A percentile compares a stretch with the other conserved stretches of the same genome.
phyloP scores from a whole-genome alignment of 495 filamentous ascomycete genomes.

The Tuber borchii region DNA sequence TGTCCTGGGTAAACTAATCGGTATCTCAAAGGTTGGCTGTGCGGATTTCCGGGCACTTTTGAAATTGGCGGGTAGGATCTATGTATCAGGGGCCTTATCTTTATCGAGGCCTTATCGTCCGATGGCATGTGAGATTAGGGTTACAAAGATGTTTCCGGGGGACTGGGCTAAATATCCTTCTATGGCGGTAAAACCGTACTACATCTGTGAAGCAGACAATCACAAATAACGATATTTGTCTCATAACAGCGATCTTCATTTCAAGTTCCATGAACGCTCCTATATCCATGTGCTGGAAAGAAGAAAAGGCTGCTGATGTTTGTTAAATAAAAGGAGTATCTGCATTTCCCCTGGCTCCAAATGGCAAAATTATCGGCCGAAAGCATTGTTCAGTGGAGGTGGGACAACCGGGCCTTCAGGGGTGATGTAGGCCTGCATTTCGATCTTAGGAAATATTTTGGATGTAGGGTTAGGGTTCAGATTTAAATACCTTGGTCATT shows the following conservation, averaged over 20 bases:
- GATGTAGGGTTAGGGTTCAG: not conserved
- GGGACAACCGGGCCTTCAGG: conserved; percentile 68
- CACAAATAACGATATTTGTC: not conserved
- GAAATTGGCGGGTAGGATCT: not conserved
- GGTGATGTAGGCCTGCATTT: conserved; percentile 71
- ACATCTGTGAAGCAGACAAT: not conserved
- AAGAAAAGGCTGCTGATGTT: not conserved
- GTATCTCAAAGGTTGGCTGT: not conserved
- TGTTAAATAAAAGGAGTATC: not conserved
- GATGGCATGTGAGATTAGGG: not conserved
- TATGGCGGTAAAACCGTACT: not conserved
- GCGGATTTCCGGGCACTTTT: not conserved
- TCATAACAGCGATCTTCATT: not conserved
- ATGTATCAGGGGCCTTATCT: not conserved
- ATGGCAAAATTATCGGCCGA: conserved; percentile 31
- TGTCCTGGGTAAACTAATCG: too few relatives aligned
- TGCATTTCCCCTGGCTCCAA: not conserved
- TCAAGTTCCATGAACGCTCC: not conserved
- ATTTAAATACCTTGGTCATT: conserved; percentile 64
- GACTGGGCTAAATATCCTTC: not conserved
- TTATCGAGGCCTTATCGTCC: too few relatives aligned
- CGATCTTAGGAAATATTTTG: not conserved
- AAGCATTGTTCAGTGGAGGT: conserved; percentile 65
- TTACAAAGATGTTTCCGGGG: not conserved
- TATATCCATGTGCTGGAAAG: not conserved